Conservation (phyloP, 1,139 yeast species). For the Zygosaccharomyces sapae region DNA sequence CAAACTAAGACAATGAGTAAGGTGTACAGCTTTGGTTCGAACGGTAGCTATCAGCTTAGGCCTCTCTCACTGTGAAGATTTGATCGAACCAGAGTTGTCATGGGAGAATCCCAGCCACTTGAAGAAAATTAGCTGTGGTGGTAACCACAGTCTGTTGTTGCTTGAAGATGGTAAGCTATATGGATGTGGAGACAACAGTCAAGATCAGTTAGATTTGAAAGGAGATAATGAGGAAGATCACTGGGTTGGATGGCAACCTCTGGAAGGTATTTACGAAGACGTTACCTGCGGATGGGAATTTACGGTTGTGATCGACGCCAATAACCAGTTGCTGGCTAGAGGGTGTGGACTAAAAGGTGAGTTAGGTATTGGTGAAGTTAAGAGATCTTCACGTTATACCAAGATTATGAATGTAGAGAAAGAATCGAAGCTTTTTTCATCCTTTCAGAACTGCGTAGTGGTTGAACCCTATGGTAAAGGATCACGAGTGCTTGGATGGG, state of each 20-base stretch:
- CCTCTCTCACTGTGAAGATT: conserved; percentile 53
- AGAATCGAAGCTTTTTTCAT: conserved; percentile 19
- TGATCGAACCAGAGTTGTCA: conserved; percentile 29
- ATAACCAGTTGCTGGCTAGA: conserved; percentile 45
- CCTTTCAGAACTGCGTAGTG: conserved; percentile 37
- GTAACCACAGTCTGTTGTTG: conserved; percentile 75
- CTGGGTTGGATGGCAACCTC: conserved; percentile 12
- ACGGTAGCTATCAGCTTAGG: conserved; percentile 78
- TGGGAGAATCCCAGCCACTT: conserved; percentile 32
- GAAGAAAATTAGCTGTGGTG: conserved; percentile 62
- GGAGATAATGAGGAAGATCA: conserved; percentile 40
- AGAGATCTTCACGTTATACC: conserved; percentile 14
- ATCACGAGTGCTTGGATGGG: conserved; percentile 65
- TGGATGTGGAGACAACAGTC: conserved; percentile 56
- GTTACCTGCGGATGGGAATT: conserved; percentile 72
- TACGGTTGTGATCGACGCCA: conserved; percentile 47
- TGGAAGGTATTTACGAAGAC: conserved; percentile 27
- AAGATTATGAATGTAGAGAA: conserved; percentile 20
- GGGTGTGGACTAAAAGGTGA: conserved; percentile 75
- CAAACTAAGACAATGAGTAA: conserved; percentile 16
- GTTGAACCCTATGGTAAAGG: conserved; percentile 44
- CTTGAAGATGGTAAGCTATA: conserved; percentile 50
- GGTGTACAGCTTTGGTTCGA: conserved; percentile 67
- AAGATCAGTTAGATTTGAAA: conserved; percentile 44
- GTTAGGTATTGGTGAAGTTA: conserved; percentile 52